Base-by-base conservation (phyloP, 192 early-diverging fungal species). In the Linnemannia zychae region DNA sequence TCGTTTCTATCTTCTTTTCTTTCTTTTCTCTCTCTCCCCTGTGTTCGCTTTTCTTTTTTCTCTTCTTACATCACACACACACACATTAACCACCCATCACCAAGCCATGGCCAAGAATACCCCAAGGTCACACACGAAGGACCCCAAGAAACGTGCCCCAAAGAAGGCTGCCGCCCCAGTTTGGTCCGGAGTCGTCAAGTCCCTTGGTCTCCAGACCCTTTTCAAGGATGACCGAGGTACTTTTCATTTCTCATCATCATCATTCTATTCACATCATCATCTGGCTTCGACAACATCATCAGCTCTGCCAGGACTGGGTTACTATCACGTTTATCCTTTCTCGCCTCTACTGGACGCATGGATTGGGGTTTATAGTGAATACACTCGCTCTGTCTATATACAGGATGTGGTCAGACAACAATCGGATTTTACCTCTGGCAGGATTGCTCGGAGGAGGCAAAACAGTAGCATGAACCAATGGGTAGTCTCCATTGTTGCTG, bases 161-260 rank as follows among this genome's bases (percentile, higher is more conserved):
- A 84, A 84, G 81, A 78, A 78, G 76, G 71, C 81, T 6, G 60
- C 57, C 36, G 81, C 81, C 3, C 81, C 81, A 1, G 81, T 84
- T 50, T 84, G 73, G 49, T 11, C 22, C n/a, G 81, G 81, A 67
- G 36, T 84, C 31, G 81, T 84, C 65, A 84, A 84, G 67, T 0
- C 71, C 37, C 34, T 73, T 11, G 65, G 63, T 40, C 71, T 84
- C 46, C 46, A 78, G 24, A 63, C n/a, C 7, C 2, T 78, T 52
- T 84, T 84, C 48, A 40, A 36, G 36, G 72, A 84, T 44, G 81
- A 84, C 81, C 73, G 37, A 78, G 81, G 81, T 84, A 84, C 67
- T 36, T 24, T 31, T 9, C n/a, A 38, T 33, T 67, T 9, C 7
- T 78, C 77, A 69, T 65, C 48, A 44, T 72, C 50, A 11, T 47